Evolutionary conservation across 202 grass and related monocot genomes (phyloP).

Genomic region (Setaria viridis): DNA sequence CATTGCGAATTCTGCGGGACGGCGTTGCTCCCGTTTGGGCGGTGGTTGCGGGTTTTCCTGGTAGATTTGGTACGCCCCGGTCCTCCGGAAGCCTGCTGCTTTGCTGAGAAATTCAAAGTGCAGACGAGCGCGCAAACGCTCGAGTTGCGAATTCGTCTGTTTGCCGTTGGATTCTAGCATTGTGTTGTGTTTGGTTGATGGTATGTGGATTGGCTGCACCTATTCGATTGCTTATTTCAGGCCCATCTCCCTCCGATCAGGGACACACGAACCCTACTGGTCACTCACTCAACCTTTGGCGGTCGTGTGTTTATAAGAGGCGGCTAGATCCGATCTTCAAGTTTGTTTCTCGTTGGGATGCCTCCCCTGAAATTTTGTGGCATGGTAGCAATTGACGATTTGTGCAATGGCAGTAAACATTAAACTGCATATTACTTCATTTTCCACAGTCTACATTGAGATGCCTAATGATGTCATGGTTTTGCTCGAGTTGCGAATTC

Average conservation of each 20-base stretch:
- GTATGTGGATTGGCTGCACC: background rate
- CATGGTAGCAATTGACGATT: too few relatives aligned
- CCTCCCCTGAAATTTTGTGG: too few relatives aligned
- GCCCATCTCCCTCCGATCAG: background rate
- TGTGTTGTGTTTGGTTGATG: background rate
- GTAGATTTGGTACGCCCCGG: slow-evolving; percentile 1
- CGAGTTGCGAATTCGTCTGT: background rate
- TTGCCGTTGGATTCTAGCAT: background rate
- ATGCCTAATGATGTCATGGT: too few relatives aligned
- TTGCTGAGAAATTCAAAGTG: background rate
- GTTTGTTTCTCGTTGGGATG: too few relatives aligned
- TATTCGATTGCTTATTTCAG: background rate
- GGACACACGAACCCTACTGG: too few relatives aligned
- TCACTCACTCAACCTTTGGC: too few relatives aligned
- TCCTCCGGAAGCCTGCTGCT: background rate
- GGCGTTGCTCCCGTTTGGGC: background rate
- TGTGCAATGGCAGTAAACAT: too few relatives aligned
- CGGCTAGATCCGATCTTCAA: too few relatives aligned
- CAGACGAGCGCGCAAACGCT: background rate
- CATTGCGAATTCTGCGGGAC: background rate
- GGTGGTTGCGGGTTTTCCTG: background rate
- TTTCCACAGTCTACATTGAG: too few relatives aligned
- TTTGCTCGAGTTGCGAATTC: background rate
- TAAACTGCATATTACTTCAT: too few relatives aligned
- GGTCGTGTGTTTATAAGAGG: too few relatives aligned